Evolutionary conservation across 2,329 filamentous ascomycete species (phyloP), one percentile per base, ranked within the genome.

Genomic region (Ascochyta koolunga): DNA sequence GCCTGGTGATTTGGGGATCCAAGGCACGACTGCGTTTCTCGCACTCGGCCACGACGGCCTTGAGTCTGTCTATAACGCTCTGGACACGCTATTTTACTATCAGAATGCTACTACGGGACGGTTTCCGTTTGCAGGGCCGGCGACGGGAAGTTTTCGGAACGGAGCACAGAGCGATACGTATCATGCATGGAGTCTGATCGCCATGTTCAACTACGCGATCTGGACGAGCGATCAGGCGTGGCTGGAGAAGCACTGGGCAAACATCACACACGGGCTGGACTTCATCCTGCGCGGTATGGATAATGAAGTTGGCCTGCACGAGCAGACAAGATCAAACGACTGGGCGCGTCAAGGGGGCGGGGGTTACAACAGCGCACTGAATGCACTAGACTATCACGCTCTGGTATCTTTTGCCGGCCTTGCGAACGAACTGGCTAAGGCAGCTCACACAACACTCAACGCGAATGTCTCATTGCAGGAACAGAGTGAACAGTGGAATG

Each of bases 351-450:
- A 68, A 44, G 62, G 63, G 15, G 64, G 62, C 2, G 71, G 71
- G 0, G 68, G 58, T 6, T 69, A 65, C 54, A 72, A 72, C 56
- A 67, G 61, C 46, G 68, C 67, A n/a, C 60, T 72, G 11, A 74
- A 74, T 37, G 65, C 69, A 2, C 57, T 73, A 8, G 61, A 71
- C 43, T 72, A 69, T 53, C 70, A 70, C 32, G 68, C 65, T 9
- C 56, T 73, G 15, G 27, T 29, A 5, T 58, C 66, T 1, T 43
- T 69, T 13, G 51, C 69, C 3, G 40, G 35, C 2, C 60, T 72
- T 5, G 60, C 61, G 1, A 35, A 60, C 18, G 59, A 35, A 3
- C 27, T 48, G 19, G 50, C 59, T 2, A 52, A 50, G 18, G 27
- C 11, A 5, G 1, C 27, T 13, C 3, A 5, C 27, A 11, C 2